Evolutionary conservation across 2,329 filamentous ascomycete species (phyloP), one percentile per base, ranked within the genome.

Genomic region (Fusarium virguliforme): DNA sequence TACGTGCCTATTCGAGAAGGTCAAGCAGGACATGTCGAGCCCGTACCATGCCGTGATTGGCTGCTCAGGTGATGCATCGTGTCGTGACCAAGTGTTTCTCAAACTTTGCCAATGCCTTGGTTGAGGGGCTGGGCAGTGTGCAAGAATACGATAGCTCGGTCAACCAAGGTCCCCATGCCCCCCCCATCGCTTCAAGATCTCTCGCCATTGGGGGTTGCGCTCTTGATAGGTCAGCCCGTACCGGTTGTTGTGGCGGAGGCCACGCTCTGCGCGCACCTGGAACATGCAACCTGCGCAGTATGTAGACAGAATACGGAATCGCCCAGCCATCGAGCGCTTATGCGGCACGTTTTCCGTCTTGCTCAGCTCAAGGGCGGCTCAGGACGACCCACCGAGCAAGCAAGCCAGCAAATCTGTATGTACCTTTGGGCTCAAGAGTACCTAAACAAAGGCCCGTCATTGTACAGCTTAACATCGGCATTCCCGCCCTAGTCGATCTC

Each of bases 1-100:
- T 46, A 50, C 60, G 64, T 71, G 55, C 68, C 68, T 68, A 59
- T 71, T 65, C 56, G 53, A 70, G 58, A 71, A 70, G 60, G 64
- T 55, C 40, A 58, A 64, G 34, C n/a, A 64, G 18, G 54, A 54
- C 30, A 34, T 43, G 35, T 43, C 41, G 48, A n/a, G 9, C 22
- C 28, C 24, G 30, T 64, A 24, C 8, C 8, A n/a, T 32, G 9
- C n/a, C 28, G 38, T 54, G 41, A 53, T 53, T 59, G 66, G 62
- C 28, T 22, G 40, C 46, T 34, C 46, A 35, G 38, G n/a, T 28
- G 12, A 50, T 59, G 28, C 40, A 58, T 24, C 30, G 26, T 24
- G 13, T 24, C 57, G 22, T 32, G 38, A 15, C 38, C 37, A 43
- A 32, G 18, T 34, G 28, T 54, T 26, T 54, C 30, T 57, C 24